A percentile compares a stretch with the other conserved stretches of the same genome.
Conservation (phyloP, 1,284 basidiomycete genomes). For the Anthracocystis setariae region DNA sequence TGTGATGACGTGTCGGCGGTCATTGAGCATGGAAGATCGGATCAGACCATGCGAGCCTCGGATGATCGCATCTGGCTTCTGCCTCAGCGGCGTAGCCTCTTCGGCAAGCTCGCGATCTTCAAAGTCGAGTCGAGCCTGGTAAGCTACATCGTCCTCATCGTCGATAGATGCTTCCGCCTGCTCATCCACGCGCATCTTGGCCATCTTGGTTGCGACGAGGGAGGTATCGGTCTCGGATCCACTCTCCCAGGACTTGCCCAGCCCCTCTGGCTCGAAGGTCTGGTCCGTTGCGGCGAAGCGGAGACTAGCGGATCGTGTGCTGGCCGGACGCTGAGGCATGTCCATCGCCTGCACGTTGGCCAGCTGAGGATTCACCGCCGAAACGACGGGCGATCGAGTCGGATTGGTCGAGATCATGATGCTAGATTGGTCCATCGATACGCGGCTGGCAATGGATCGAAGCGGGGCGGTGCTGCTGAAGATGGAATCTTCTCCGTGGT, state of each 20-base stretch:
- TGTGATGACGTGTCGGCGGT: slow-evolving; percentile 88
- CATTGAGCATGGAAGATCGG: slow-evolving; percentile 83
- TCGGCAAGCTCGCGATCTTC: slow-evolving; percentile 83
- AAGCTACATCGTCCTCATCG: slow-evolving; percentile 28
- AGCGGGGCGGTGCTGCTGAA: slow-evolving; percentile 25
- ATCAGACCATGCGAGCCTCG: slow-evolving; percentile 84
- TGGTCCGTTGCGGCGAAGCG: slow-evolving; percentile 50
- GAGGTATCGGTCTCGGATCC: slow-evolving; percentile 21
- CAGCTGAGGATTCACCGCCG: slow-evolving; percentile 30
- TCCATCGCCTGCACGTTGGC: slow-evolving; percentile 37
- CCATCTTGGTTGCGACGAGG: slow-evolving; percentile 14
- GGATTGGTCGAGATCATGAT: slow-evolving; percentile 31
- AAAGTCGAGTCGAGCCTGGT: slow-evolving; percentile 69
- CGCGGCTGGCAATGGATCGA: slow-evolving; percentile 35
- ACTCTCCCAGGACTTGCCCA: slow-evolving; percentile 30
- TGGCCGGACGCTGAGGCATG: slow-evolving; percentile 29
- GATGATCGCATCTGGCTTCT: slow-evolving; percentile 78
- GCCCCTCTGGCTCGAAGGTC: slow-evolving; percentile 29
- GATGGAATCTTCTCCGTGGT: slow-evolving; percentile 27
- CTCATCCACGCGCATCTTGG: slow-evolving; percentile 14
- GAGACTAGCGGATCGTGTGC: slow-evolving; percentile 47
- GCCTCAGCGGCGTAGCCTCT: slow-evolving; percentile 78
- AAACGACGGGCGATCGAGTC: slow-evolving; percentile 22
- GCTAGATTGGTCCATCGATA: slow-evolving; percentile 42
- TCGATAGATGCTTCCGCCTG: slow-evolving; percentile 7